A percentile compares a stretch with the other conserved stretches of the same genome.
Conservation (phyloP, 805 yeast genomes). For the Myxozyma nipponensis region DNA sequence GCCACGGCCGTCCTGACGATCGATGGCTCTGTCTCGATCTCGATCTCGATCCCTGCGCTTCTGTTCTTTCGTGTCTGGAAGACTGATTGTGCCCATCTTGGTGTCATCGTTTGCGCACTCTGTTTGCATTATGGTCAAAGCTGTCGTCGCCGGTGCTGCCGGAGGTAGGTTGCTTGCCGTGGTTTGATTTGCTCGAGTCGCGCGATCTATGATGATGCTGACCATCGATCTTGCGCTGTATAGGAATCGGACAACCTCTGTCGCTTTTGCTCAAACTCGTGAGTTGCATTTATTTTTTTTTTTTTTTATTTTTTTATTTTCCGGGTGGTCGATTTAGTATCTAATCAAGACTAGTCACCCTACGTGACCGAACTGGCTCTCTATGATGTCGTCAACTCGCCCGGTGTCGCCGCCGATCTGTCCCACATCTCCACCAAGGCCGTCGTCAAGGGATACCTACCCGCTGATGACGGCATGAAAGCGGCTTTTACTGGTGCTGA, state of each 20-base stretch:
- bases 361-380: constrained; percentile 63
- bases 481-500: constrained; percentile 75
- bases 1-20: no score
- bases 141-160: constrained; percentile 67
- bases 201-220: not conserved
- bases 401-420: constrained; percentile 86
- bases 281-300: not conserved
- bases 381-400: constrained; percentile 78
- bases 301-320: not conserved
- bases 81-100: no score
- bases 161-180: constrained; percentile 24
- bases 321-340: not conserved
- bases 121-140: constrained; percentile 37
- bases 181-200: not conserved
- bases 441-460: constrained; percentile 55
- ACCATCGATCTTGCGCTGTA: not conserved
- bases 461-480: constrained; percentile 59
- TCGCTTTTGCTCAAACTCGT: constrained; percentile 70
- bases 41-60: not conserved
- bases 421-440: constrained; percentile 75
- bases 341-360: constrained; percentile 39
- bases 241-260: constrained; percentile 88
- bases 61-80: no score
- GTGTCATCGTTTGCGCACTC: no score
- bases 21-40: not conserved